A percentile compares a stretch with the other conserved stretches of the same genome.
Conservation (phyloP, 495 filamentous ascomycete genomes). For the Stereocaulon alpinum region DNA sequence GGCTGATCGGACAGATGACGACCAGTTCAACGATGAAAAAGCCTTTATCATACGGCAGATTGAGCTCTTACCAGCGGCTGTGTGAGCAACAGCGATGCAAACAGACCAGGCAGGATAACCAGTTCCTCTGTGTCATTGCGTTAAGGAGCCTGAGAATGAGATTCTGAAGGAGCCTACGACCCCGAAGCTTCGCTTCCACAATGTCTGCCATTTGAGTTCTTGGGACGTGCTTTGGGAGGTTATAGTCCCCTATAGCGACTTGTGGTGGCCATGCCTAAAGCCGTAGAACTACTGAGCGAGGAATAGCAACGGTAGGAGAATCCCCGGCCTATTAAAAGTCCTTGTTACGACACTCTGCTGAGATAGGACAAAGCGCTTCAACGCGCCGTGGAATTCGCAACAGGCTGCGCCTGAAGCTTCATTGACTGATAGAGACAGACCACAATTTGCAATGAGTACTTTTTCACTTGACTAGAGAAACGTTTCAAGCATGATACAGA, state of each 20-base stretch:
- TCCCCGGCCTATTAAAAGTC: not conserved
- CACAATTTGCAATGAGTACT: not conserved
- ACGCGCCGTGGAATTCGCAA: not conserved
- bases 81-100: not conserved
- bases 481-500: no score
- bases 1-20: constrained; percentile 91
- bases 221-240: no score
- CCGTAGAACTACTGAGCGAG: no score
- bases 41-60: constrained; percentile 95
- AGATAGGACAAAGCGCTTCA: not conserved
- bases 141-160: no score
- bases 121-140: no score
- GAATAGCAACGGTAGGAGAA: no score
- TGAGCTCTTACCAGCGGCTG: constrained; percentile 26
- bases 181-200: no score
- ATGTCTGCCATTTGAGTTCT: no score
- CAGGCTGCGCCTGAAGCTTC: not conserved
- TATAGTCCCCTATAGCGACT: no score
- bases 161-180: no score
- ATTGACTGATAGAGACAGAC: not conserved
- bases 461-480: not conserved
- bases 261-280: no score
- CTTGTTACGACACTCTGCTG: not conserved
- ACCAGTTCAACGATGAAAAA: constrained; percentile 97
- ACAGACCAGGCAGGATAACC: no score